A percentile compares a stretch with the other conserved stretches of the same genome.
Conservation (phyloP, 306 rosid species). For the Dryas alaskensis region DNA sequence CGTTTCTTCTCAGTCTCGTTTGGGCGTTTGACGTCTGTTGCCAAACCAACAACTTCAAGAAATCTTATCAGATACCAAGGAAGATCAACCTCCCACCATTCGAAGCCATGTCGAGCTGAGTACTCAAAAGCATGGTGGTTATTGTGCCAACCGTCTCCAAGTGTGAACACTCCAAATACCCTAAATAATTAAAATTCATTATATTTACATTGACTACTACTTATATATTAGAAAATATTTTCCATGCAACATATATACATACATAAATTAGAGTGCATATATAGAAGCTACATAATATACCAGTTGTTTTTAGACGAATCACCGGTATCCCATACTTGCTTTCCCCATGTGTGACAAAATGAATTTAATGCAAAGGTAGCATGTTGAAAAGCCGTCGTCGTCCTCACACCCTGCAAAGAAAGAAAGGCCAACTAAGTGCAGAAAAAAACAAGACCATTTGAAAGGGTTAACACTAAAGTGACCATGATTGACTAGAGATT, state of each 20-base stretch:
- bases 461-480: no score
- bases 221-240: no score
- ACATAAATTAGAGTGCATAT: no score
- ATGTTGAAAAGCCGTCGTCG: background rate
- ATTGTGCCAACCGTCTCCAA: slow-evolving; percentile 79
- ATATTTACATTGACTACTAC: no score
- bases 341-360: slow-evolving; percentile 3
- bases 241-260: no score
- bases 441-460: no score
- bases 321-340: slow-evolving; percentile 2
- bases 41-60: slow-evolving; percentile 53
- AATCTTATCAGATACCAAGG: slow-evolving; percentile 52
- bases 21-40: slow-evolving; percentile 41
- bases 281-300: background rate
- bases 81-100: slow-evolving; percentile 70
- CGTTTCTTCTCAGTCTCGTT: no score
- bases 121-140: slow-evolving; percentile 72
- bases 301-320: slow-evolving; percentile 9
- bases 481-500: no score
- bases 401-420: background rate
- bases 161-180: slow-evolving; percentile 63
- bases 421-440: background rate
- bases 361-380: slow-evolving; percentile 1
- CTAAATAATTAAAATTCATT: slow-evolving; percentile 16
- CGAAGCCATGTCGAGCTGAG: slow-evolving; percentile 63